Evolutionary conservation across 129 eudicot species (phyloP).

Genomic region (Pseudognaphalium luteoalbum): DNA sequence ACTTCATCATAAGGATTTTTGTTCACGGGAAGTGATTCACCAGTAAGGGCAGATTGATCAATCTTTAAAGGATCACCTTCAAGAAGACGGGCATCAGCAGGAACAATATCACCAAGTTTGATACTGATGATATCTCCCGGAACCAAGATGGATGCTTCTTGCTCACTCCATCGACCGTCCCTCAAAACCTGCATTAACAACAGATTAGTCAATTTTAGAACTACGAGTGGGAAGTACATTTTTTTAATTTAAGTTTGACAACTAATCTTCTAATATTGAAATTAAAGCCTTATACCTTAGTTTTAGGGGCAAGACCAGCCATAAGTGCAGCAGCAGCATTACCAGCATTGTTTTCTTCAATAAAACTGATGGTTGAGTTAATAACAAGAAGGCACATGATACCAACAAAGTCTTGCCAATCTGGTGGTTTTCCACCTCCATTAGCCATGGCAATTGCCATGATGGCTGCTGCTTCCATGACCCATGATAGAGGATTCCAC

Average conservation of each 20-base stretch:
- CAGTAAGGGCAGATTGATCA: slow-evolving; percentile 88
- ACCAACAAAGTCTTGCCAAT: slow-evolving; percentile 92
- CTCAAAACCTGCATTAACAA: slow-evolving; percentile 51
- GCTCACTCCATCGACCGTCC: slow-evolving; percentile 88
- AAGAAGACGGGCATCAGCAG: slow-evolving; percentile 90
- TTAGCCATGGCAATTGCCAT: slow-evolving; percentile 89
- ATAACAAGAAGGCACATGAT: slow-evolving; percentile 86
- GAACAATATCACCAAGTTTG: slow-evolving; percentile 76
- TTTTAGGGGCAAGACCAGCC: slow-evolving; percentile 97
- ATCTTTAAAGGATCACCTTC: slow-evolving; percentile 87
- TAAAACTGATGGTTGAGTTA: slow-evolving; percentile 90
- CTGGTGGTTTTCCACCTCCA: slow-evolving; percentile 79
- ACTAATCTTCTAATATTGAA: background rate
- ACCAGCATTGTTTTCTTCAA: slow-evolving; percentile 89
- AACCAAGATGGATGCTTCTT: slow-evolving; percentile 77
- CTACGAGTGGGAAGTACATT: background rate
- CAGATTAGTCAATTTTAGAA: background rate
- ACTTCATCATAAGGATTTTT: slow-evolving; percentile 75
- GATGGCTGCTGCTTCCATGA: slow-evolving; percentile 86
- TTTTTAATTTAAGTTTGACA: background rate
- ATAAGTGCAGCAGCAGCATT: slow-evolving; percentile 96
- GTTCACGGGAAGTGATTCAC: slow-evolving; percentile 87
- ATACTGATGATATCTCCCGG: slow-evolving; percentile 89
- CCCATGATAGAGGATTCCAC: slow-evolving; percentile 98
- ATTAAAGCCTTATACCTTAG: slow-evolving; percentile 54